Evolutionary conservation across 1,284 basidiomycete genomes (phyloP).

Genomic region (Marasmius sp.): DNA sequence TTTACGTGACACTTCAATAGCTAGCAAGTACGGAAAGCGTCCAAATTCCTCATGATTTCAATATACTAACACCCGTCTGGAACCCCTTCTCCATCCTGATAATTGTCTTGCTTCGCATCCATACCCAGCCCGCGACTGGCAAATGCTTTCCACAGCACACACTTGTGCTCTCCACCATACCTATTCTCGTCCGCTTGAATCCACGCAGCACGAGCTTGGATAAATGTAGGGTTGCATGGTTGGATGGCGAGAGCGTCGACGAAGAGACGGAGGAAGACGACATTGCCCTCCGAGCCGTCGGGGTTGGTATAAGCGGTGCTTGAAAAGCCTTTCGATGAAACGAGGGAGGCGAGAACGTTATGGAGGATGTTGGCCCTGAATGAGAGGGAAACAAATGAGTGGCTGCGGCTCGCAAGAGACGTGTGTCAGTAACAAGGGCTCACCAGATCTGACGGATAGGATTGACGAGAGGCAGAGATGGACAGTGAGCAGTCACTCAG

Average conservation of each 20-base stretch:
- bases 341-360: neutral
- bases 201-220: slow-evolving; percentile 47
- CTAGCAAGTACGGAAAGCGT: no score
- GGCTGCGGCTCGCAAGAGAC: neutral
- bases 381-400: slow-evolving; percentile 32
- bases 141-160: slow-evolving; percentile 46
- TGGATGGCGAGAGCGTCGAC: slow-evolving; percentile 47
- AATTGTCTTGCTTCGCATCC: slow-evolving; percentile 12
- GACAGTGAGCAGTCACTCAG: neutral
- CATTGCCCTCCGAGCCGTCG: neutral
- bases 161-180: slow-evolving; percentile 45
- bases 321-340: neutral
- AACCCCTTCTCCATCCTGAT: neutral
- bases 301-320: slow-evolving; percentile 23
- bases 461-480: no score
- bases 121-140: slow-evolving; percentile 29
- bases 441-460: neutral
- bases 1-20: no score
- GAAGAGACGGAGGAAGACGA: slow-evolving; percentile 43
- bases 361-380: slow-evolving; percentile 57
- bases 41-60: neutral
- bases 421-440: neutral
- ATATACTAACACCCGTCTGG: neutral
- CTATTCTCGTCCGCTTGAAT: slow-evolving; percentile 53
- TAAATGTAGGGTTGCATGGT: slow-evolving; percentile 49